Evolutionary conservation across 108 stramenopile species (phyloP), one percentile per base, ranked within the genome.

Genomic region (Cyclotella atomus): DNA sequence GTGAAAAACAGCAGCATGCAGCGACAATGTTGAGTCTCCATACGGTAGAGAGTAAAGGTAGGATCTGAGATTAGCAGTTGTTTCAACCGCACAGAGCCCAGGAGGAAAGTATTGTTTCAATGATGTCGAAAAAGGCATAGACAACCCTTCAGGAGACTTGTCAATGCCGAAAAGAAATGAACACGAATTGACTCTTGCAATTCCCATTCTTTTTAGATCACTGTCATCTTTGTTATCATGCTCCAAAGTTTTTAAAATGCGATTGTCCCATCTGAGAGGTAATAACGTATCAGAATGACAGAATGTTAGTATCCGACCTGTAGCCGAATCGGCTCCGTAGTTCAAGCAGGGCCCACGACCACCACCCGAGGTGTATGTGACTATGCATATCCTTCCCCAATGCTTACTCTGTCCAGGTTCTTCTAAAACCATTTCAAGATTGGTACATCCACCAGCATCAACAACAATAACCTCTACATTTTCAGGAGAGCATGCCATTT

Each of bases 341-440:
- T 95, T 95, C 25, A 92, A 65, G 59, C 89, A 89, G 7, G 88
- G 87, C 45, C 94, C 94, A 24, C 94, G 87, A 43, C 94, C 94
- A 28, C 88, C 87, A n/a, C 87, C 87, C 5, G 64, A 79, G 0
- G 35, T 57, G 49, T 84, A 88, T 15, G 55, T 17, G 19, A 83
- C 47, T 10, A 89, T 71, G 4, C 65, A 56, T 17, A 82, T 34
- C 24, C 60, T 47, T 23, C 84, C 85, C 76, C 84, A 84, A 24
- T 75, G 47, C 45, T 70, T 65, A 8, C 19, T 65, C 59, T 55
- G 17, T 5, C 8, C 30, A 30, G 27, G 21, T 32, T 21, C 44
- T 64, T 57, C 27, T 10, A 55, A 62, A 49, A 83, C 14, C 32
- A 44, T 33, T 10, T 75, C 77, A 72, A 83, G 57, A 24, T 85